Percentiles rank a stretch among this genome's conserved stretches.
Conservation (phyloP, 805 yeast genomes). For the Dipodascus albidus region DNA sequence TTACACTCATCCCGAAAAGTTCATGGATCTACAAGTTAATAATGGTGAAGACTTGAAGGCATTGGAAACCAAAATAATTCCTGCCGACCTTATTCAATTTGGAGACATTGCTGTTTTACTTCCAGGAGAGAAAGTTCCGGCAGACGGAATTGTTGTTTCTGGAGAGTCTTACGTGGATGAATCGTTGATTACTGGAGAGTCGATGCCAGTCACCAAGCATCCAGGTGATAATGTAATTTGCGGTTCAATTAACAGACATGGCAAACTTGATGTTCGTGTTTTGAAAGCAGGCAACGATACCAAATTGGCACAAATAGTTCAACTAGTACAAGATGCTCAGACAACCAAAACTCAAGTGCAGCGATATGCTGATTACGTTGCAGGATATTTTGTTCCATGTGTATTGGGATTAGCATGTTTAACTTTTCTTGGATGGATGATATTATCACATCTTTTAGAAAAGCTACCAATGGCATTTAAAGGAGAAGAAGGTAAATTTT, state of each 20-base stretch:
- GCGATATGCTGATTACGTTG: constrained; percentile 72
- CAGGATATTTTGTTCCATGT: constrained; percentile 74
- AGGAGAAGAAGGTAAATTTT: constrained; percentile 42
- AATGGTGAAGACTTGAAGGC: constrained; percentile 2
- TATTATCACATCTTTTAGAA: constrained; percentile 26
- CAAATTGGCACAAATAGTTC: constrained; percentile 76
- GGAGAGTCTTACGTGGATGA: constrained; percentile 86
- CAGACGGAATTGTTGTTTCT: constrained; percentile 71
- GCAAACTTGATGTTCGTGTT: constrained; percentile 57
- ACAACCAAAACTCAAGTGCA: constrained; percentile 84
- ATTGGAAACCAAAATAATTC: constrained; percentile 37
- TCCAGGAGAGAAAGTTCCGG: constrained; percentile 85
- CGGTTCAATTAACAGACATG: constrained; percentile 81
- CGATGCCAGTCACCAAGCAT: constrained; percentile 57
- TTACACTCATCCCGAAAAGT: constrained; percentile 16
- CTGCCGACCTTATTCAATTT: constrained; percentile 66
- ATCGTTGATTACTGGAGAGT: constrained; percentile 85
- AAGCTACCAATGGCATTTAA: constrained; percentile 40
- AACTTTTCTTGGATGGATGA: constrained; percentile 59
- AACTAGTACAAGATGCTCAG: constrained; percentile 82
- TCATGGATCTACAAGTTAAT: constrained; percentile 5
- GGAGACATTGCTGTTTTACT: constrained; percentile 66
- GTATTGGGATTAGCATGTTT: constrained; percentile 48
- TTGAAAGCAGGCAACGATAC: constrained; percentile 71
- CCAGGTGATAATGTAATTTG: constrained; percentile 63